These are phyloP conservation scores for Spathaspora passalidarum DNA, from an alignment of 805 yeast genomes.

Conservation along the genomic window DNA sequence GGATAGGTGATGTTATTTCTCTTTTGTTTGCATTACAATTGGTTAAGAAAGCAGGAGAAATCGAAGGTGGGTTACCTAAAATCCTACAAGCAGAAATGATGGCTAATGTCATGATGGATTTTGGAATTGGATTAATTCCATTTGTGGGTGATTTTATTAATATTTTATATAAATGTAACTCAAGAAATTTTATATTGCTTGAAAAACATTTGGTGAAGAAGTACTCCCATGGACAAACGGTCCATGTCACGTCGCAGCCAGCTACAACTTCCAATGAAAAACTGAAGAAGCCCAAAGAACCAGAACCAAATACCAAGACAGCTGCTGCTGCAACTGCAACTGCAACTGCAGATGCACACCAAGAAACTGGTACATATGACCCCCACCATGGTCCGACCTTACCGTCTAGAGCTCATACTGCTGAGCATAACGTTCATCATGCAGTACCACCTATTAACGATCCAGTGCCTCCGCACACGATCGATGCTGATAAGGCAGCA, in stretches of 20 bases:
- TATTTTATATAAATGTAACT: slow-evolving; percentile 73
- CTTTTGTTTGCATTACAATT: slow-evolving; percentile 27
- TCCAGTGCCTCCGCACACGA: background rate
- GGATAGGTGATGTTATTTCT: slow-evolving; percentile 38
- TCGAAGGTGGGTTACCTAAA: slow-evolving; percentile 39
- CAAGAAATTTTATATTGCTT: slow-evolving; percentile 62
- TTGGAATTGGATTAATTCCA: slow-evolving; percentile 54
- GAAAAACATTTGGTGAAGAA: slow-evolving; percentile 36
- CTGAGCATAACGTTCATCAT: background rate
- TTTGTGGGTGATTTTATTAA: slow-evolving; percentile 70
- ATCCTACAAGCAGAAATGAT: slow-evolving; percentile 30
- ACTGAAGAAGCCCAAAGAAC: too few species aligned
- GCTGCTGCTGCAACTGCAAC: background rate
- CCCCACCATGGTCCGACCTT: background rate
- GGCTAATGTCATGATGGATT: slow-evolving; percentile 38
- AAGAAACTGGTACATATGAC: background rate
- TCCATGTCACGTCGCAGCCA: background rate
- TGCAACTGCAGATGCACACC: background rate
- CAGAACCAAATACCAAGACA: slow-evolving; percentile 1
- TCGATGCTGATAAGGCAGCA: background rate
- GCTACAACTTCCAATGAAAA: background rate
- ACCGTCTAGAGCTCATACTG: background rate
- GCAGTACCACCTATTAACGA: background rate
- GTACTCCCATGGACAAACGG: slow-evolving; percentile 12
- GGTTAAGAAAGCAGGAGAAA: slow-evolving; percentile 26